phyloP scores from a whole-genome alignment of 345 rosid species.

The Adansonia digitata region DNA sequence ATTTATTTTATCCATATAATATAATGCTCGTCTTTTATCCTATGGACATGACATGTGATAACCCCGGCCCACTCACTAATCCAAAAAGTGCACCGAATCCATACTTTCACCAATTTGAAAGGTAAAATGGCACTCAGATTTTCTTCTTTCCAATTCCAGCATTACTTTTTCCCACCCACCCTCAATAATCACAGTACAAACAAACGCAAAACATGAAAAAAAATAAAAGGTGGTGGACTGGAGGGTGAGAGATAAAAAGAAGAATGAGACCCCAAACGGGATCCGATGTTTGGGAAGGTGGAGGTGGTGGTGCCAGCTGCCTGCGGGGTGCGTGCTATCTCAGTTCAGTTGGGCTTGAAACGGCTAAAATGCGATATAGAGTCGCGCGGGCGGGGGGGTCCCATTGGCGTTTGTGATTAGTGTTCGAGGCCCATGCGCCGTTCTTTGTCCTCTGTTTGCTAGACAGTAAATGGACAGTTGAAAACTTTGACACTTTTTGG shows the following conservation, averaged over 20 bases:
- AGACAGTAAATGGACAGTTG: not conserved
- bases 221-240: too few species aligned
- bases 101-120: not conserved
- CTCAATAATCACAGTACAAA: not conserved
- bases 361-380: constrained; percentile 9
- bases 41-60: too few species aligned
- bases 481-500: not conserved
- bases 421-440: constrained; percentile 17
- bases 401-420: not conserved
- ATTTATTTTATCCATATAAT: too few species aligned
- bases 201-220: not conserved
- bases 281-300: not conserved
- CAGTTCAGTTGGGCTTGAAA: not conserved
- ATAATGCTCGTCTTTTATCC: too few species aligned
- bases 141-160: not conserved
- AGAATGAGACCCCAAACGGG: not conserved
- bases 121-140: not conserved
- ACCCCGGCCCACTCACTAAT: not conserved
- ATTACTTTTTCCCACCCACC: not conserved
- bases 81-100: not conserved
- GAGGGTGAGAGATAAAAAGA: not conserved
- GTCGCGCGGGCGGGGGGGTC: not conserved
- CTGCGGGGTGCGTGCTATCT: not conserved
- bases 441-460: not conserved
- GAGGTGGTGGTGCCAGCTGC: not conserved